Conservation (phyloP, 495 filamentous ascomycete species). For the Amniculicola lignicola region DNA sequence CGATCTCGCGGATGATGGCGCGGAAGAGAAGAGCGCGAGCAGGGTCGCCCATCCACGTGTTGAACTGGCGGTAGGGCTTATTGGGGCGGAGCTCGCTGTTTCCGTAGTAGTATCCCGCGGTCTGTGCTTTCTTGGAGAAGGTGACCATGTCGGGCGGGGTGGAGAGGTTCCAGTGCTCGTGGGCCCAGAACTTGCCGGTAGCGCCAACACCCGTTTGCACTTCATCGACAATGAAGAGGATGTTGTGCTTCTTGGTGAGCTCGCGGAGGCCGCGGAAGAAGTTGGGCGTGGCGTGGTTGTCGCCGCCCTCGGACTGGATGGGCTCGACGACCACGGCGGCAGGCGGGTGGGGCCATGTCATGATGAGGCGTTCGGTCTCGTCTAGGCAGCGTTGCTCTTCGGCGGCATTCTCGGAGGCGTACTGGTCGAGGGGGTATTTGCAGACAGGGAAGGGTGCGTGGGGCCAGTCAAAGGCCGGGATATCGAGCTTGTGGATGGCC, state of each 20-base stretch:
- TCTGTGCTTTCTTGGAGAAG: conserved; percentile 98
- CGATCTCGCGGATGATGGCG: conserved; percentile 86
- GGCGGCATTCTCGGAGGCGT: conserved; percentile 74
- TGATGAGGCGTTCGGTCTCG: conserved; percentile 84
- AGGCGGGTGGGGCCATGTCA: conserved; percentile 79
- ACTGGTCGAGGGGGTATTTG: conserved; percentile 86
- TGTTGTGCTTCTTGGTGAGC: conserved; percentile 77
- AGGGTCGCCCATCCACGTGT: conserved; percentile 99
- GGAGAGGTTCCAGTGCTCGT: conserved; percentile 90
- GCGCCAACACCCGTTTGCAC: conserved; percentile 96
- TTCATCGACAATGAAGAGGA: conserved; percentile 96
- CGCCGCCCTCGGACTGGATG: conserved; percentile 96
- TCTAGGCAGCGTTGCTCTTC: conserved; percentile 84
- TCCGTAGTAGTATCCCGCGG: conserved; percentile 94
- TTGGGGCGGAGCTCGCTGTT: conserved; percentile 87
- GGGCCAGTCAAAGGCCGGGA: conserved; percentile 97
- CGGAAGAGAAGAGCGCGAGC: conserved; percentile 85
- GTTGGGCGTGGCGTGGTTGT: conserved; percentile 92
- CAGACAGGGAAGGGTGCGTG: conserved; percentile 86
- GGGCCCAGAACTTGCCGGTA: conserved; percentile 97
- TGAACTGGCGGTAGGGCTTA: conserved; percentile 99
- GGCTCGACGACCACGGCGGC: conserved; percentile 90
- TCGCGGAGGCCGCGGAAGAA: conserved; percentile 90
- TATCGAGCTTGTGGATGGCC: conserved; percentile 97
- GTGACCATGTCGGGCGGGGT: conserved; percentile 96